Evolutionary conservation across 331 rosid genomes (phyloP).

Genomic region (Spiraea crenata): DNA sequence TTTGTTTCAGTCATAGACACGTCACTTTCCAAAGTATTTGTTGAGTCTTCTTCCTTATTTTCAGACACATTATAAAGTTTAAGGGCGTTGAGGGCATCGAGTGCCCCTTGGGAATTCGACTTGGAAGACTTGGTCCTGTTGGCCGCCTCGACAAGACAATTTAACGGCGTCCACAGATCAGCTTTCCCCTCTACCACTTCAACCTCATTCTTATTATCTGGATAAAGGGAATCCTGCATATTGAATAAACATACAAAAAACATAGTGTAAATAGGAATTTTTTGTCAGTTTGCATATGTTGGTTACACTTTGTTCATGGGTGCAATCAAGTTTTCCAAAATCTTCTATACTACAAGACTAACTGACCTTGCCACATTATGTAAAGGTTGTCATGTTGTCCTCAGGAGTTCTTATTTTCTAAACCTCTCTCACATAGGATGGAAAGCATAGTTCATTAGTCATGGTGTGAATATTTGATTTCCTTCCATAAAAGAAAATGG

Average conservation of each 20-base stretch:
- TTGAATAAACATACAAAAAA: slow-evolving; percentile 5
- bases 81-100: slow-evolving; percentile 40
- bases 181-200: slow-evolving; percentile 71
- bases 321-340: background rate
- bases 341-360: background rate
- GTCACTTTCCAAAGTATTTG: slow-evolving; percentile 38
- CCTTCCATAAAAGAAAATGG: background rate
- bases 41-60: slow-evolving; percentile 46
- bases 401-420: background rate
- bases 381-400: background rate
- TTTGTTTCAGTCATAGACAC: slow-evolving; percentile 48
- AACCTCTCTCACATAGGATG: background rate
- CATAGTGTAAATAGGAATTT: background rate
- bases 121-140: slow-evolving; percentile 90
- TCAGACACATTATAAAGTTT: slow-evolving; percentile 41
- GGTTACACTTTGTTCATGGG: background rate
- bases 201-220: slow-evolving; percentile 38
- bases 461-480: background rate
- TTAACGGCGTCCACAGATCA: slow-evolving; percentile 97
- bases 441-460: background rate
- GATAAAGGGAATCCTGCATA: slow-evolving; percentile 61
- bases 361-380: background rate
- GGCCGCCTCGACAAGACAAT: slow-evolving; percentile 98
- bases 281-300: background rate
- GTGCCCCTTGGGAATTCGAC: slow-evolving; percentile 52